phyloP scores from a whole-genome alignment of 1,284 basidiomycete species.

The Austroboletus niveus region DNA sequence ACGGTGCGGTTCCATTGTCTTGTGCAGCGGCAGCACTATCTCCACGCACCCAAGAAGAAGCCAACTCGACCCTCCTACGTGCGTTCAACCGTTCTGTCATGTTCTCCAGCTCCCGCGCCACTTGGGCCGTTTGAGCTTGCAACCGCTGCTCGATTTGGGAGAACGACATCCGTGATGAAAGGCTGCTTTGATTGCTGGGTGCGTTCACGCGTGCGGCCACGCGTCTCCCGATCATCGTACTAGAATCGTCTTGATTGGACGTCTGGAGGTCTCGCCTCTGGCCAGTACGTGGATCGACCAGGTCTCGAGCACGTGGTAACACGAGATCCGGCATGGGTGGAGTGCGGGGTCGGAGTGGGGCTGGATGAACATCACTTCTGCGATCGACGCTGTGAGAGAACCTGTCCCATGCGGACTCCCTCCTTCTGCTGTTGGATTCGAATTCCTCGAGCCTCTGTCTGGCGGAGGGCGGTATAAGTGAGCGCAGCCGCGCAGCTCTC shows the following conservation, averaged over 20 bases:
- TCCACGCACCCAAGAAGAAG: conserved; percentile 13
- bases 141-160: conserved; percentile 29
- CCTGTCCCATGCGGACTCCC: conserved; percentile 24
- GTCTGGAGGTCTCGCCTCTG: conserved; percentile 21
- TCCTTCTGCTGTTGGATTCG: conserved; percentile 21
- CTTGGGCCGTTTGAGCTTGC: conserved; percentile 30
- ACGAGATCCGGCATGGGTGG: conserved; percentile 33
- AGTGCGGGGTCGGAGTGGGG: conserved; percentile 22
- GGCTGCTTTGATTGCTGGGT: conserved; percentile 16
- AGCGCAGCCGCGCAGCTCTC: conserved; percentile 26
- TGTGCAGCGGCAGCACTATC: conserved; percentile 3
- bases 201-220: conserved; percentile 47
- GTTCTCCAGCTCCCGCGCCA: conserved; percentile 36
- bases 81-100: conserved; percentile 26
- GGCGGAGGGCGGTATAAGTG: conserved; percentile 28
- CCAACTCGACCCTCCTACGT: conserved; percentile 24
- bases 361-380: conserved; percentile 12
- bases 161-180: conserved; percentile 19
- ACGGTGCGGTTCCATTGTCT: not conserved
- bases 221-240: conserved; percentile 48
- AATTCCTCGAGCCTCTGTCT: conserved; percentile 35
- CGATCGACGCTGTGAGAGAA: conserved; percentile 15
- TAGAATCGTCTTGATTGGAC: conserved; percentile 36
- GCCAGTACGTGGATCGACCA: conserved; percentile 9
- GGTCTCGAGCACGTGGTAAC: conserved; percentile 19